Evolutionary conservation across 306 rosid genomes (phyloP), one percentile per base, ranked within the genome.

Genomic region (Acacia melanoxylon): DNA sequence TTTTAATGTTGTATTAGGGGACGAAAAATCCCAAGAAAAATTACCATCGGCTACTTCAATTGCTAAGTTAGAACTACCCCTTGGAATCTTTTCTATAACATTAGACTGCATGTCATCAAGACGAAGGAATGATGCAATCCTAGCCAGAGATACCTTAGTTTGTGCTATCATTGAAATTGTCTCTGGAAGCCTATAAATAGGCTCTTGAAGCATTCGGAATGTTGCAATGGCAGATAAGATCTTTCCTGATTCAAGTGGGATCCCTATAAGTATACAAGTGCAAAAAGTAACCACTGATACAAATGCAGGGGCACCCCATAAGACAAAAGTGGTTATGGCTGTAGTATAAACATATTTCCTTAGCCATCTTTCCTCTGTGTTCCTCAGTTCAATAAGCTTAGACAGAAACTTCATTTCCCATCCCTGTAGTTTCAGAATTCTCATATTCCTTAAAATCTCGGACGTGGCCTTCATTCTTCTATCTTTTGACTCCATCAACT

Each of bases 321-420:
- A 83, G 24, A 89, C 81, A 85, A 88, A 91, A 1, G 74, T 10
- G 12, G 84, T 80, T 49, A 82, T 44, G 37, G 88, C 82, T 20
- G 14, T 1, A 41, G 85, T 82, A 45, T 88, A 89, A 19, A 83
- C 20, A 80, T 3, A 91, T 61, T 68, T 89, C 41, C 29, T 86
- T 78, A 91, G 74, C 88, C 90, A 91, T 2, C 88, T 75, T 51
- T 80, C 44, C 72, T 91, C 91, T 0, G 37, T 56, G 20, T 75
- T 70, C 81, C 93, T 86, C 5, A 84, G 79, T 45, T 79, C 85
- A 5, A 58, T 66, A 67, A 89, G 62, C 70, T 77, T 87, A 0
- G 90, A 81, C 40, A 85, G 69, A 63, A 91, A 91, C 86, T 85
- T 91, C 89, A 86, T 89, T 68, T 91, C 95, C 95, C 95, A 91